A percentile compares a stretch with the other conserved stretches of the same genome.
Conservation (phyloP, 768 basidiomycete genomes). For the Serendipita indica region DNA sequence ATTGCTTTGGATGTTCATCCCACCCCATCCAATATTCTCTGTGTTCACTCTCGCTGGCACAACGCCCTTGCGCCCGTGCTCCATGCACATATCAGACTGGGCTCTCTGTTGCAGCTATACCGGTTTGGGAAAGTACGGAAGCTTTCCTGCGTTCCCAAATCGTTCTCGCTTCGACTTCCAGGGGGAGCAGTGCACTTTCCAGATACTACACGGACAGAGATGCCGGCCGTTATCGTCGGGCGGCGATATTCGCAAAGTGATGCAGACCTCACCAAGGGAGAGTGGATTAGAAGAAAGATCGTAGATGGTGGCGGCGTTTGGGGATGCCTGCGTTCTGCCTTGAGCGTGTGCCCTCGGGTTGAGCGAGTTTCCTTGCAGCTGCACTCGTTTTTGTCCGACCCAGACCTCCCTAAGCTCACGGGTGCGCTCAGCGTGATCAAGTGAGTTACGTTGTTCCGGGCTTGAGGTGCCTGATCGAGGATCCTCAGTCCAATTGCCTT, state of each 20-base stretch:
- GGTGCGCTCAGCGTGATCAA: constrained; percentile 24
- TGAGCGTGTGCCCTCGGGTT: constrained; percentile 21
- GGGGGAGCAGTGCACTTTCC: not conserved
- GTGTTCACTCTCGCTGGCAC: not conserved
- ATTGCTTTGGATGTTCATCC: constrained; percentile 3
- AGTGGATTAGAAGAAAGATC: not conserved
- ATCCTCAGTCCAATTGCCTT: constrained; percentile 31
- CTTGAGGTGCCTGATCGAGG: constrained; percentile 4
- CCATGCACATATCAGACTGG: constrained; percentile 19
- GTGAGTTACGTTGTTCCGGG: constrained; percentile 21
- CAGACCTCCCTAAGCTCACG: constrained; percentile 21
- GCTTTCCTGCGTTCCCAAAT: constrained; percentile 19
- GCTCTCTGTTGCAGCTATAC: constrained; percentile 18
- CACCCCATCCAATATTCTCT: not conserved
- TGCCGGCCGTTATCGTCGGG: constrained; percentile 20
- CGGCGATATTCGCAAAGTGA: constrained; percentile 17
- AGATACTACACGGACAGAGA: not conserved
- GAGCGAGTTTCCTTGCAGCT: constrained; percentile 25
- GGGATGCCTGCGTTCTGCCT: constrained; percentile 18
- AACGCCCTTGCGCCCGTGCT: constrained; percentile 13
- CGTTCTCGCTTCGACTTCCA: constrained; percentile 9
- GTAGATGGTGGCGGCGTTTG: constrained; percentile 14
- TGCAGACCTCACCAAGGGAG: not conserved
- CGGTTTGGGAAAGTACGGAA: constrained; percentile 16
- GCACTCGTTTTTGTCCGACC: constrained; percentile 27